Evolutionary conservation across 139 green algal species (phyloP).

Genomic region (Chlorella vulgaris): DNA sequence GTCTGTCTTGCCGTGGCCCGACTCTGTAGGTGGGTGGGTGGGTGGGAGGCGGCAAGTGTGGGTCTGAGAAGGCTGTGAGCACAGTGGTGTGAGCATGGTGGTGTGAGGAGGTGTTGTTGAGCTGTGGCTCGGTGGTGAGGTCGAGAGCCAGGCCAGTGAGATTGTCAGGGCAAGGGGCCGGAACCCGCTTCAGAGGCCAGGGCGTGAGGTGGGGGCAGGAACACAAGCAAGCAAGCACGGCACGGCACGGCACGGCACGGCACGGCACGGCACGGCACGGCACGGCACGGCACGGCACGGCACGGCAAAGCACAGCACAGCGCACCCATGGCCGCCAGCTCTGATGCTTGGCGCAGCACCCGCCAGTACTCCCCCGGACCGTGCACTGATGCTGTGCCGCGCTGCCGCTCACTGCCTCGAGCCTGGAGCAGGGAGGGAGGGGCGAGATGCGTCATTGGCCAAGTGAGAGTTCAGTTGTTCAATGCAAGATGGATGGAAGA

Average conservation of each 20-base stretch:
- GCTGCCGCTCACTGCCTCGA: constrained; percentile 13
- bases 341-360: constrained; percentile 31
- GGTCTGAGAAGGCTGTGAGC: too few relatives aligned
- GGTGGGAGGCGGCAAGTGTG: background rate
- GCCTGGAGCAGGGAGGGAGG: background rate
- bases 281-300: too few relatives aligned
- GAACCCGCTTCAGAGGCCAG: background rate
- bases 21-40: constrained; percentile 10
- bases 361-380: constrained; percentile 45
- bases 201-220: too few relatives aligned
- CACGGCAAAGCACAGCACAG: background rate
- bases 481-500: too few relatives aligned
- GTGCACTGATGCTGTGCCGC: constrained; percentile 36
- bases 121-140: too few relatives aligned
- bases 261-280: background rate
- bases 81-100: too few relatives aligned
- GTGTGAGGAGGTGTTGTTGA: too few relatives aligned
- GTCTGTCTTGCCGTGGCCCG: constrained; percentile 26
- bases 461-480: background rate
- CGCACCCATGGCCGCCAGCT: constrained; percentile 41
- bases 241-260: background rate
- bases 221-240: background rate
- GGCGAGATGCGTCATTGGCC: background rate
- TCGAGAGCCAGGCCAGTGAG: too few relatives aligned
- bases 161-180: background rate